Conservation (phyloP, 805 yeast species). For the Lachancea nothofagi region DNA sequence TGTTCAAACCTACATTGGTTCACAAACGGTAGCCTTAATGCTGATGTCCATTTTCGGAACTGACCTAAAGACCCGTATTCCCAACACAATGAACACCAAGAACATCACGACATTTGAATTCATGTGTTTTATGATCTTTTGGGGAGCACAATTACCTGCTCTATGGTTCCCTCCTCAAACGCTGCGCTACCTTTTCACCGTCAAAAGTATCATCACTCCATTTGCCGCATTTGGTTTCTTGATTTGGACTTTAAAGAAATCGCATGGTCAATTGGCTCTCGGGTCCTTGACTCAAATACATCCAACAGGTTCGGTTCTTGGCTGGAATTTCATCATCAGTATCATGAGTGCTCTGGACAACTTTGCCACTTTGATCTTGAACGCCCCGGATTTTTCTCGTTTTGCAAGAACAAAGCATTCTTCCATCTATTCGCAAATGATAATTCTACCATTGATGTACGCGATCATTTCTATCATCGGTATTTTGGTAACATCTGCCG, state of each 20-base stretch:
- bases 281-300: slow-evolving; percentile 21
- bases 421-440: slow-evolving; percentile 45
- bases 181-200: slow-evolving; percentile 76
- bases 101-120: slow-evolving; percentile 67
- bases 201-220: slow-evolving; percentile 74
- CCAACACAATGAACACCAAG: slow-evolving; percentile 51
- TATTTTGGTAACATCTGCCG: slow-evolving; percentile 71
- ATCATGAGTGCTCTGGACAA: slow-evolving; percentile 73
- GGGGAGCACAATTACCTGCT: slow-evolving; percentile 74
- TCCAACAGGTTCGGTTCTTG: slow-evolving; percentile 37
- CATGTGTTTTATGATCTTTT: slow-evolving; percentile 72
- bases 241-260: slow-evolving; percentile 78
- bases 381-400: slow-evolving; percentile 80
- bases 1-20: slow-evolving; percentile 81
- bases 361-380: slow-evolving; percentile 72
- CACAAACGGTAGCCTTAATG: slow-evolving; percentile 78
- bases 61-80: slow-evolving; percentile 56
- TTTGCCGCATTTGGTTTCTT: slow-evolving; percentile 78
- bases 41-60: slow-evolving; percentile 70
- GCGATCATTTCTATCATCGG: slow-evolving; percentile 75
- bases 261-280: slow-evolving; percentile 50
- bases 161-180: slow-evolving; percentile 80
- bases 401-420: slow-evolving; percentile 52
- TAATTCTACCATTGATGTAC: slow-evolving; percentile 66
- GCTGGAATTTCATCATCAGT: slow-evolving; percentile 75